Evolutionary conservation across 2,329 filamentous ascomycete genomes (phyloP).

Genomic region (Alternaria brassicae): DNA sequence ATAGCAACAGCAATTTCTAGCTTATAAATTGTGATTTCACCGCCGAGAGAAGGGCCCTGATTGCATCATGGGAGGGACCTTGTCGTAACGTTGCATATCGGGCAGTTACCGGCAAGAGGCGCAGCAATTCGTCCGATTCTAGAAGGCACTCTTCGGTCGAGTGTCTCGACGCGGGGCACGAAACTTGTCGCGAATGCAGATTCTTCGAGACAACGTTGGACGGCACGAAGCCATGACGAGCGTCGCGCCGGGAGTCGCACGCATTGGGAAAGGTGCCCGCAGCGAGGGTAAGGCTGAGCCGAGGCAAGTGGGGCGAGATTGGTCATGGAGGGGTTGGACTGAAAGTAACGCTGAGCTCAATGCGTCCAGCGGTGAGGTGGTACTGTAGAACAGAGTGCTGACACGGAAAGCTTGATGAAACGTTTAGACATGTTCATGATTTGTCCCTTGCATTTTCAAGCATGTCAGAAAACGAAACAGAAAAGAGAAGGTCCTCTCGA

Average conservation of each 20-base stretch:
- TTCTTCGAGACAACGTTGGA: constrained; percentile 13
- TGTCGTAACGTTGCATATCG: constrained; percentile 6
- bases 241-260: constrained; percentile 20
- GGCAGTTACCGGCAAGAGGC: constrained; percentile 19
- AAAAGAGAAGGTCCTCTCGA: background rate
- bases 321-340: constrained; percentile 20
- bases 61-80: constrained; percentile 26
- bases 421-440: background rate
- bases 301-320: constrained; percentile 38
- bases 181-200: constrained; percentile 15
- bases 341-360: background rate
- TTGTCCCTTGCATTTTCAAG: background rate
- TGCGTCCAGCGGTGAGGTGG: constrained; percentile 1
- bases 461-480: background rate
- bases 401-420: background rate
- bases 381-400: background rate
- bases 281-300: constrained; percentile 21
- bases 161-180: constrained; percentile 4
- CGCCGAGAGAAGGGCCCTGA: constrained; percentile 13
- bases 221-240: constrained; percentile 25
- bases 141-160: constrained; percentile 3
- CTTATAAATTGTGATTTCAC: constrained; percentile 16
- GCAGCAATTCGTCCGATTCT: constrained; percentile 1
- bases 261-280: constrained; percentile 25
- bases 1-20: constrained; percentile 12